These are phyloP conservation scores for Pichia thaimueangensis DNA, from an alignment of 805 yeast species.

Conservation along the genomic window DNA sequence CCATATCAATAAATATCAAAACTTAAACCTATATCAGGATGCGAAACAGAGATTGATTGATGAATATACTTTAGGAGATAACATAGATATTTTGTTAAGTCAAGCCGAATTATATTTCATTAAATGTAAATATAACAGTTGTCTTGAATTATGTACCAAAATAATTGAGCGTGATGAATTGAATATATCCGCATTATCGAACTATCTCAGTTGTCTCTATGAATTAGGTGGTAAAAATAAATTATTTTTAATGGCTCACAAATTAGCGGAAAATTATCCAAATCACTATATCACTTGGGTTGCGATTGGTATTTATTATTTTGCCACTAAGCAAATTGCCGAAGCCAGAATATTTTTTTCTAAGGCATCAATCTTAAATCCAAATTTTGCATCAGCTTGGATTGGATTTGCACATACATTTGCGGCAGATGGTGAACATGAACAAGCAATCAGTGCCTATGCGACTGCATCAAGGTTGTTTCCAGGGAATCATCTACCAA, in stretches of 20 bases:
- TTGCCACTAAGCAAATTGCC: conserved; percentile 60
- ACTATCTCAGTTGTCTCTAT: conserved; percentile 74
- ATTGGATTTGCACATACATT: conserved; percentile 97
- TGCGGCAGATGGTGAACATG: conserved; percentile 98
- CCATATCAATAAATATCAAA: conserved; percentile 64
- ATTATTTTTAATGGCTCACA: conserved; percentile 74
- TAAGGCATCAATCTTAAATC: conserved; percentile 80
- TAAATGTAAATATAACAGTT: conserved; percentile 73
- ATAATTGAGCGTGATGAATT: conserved; percentile 55
- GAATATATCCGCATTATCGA: conserved; percentile 67
- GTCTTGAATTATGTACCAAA: conserved; percentile 66
- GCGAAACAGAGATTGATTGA: conserved; percentile 61
- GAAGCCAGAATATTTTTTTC: conserved; percentile 88
- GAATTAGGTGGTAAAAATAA: conserved; percentile 81
- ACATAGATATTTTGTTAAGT: conserved; percentile 62
- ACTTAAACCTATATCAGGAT: conserved; percentile 51
- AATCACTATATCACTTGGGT: conserved; percentile 82
- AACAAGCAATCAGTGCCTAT: conserved; percentile 95
- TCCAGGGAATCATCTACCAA: conserved; percentile 86
- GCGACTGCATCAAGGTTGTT: conserved; percentile 91
- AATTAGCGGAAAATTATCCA: conserved; percentile 79
- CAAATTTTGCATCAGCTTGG: conserved; percentile 95
- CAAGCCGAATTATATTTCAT: conserved; percentile 64
- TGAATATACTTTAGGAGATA: conserved; percentile 64
- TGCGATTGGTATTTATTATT: conserved; percentile 85